Conservation (phyloP, 805 yeast species). For the Monosporozyma aquatica region DNA sequence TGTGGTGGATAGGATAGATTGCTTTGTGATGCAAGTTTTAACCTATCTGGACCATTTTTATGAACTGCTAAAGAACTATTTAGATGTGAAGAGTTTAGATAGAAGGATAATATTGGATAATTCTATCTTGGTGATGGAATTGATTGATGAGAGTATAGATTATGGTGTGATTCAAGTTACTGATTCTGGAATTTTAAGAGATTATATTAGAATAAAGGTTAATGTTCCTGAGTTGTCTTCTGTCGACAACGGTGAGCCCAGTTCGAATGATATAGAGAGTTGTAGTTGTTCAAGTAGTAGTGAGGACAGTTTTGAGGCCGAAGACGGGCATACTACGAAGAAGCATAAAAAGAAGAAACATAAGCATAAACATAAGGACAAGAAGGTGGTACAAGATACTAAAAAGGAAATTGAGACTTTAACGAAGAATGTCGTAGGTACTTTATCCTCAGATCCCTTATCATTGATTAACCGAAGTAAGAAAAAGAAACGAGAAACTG, state of each 20-base stretch:
- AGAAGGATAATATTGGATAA: slow-evolving; percentile 63
- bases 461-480: background rate
- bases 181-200: slow-evolving; percentile 66
- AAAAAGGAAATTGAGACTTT: slow-evolving; percentile 6
- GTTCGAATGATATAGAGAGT: background rate
- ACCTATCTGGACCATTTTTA: slow-evolving; percentile 24
- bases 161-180: slow-evolving; percentile 81
- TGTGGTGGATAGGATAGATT: slow-evolving; percentile 11
- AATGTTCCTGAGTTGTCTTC: slow-evolving; percentile 28
- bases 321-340: too few species aligned
- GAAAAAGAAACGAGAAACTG: slow-evolving; percentile 2
- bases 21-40: slow-evolving; percentile 14
- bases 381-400: background rate
- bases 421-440: slow-evolving; percentile 8
- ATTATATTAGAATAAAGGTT: slow-evolving; percentile 58
- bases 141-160: slow-evolving; percentile 86
- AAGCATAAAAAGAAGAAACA: slow-evolving; percentile 3
- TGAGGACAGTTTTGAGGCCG: too few species aligned
- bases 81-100: slow-evolving; percentile 32
- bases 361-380: slow-evolving; percentile 2
- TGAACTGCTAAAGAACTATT: slow-evolving; percentile 19
- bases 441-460: slow-evolving; percentile 6
- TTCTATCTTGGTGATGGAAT: slow-evolving; percentile 62
- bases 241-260: slow-evolving; percentile 6
- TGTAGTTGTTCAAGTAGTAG: slow-evolving; percentile 1